A percentile compares a stretch with the other conserved stretches of the same genome.
phyloP scores from a whole-genome alignment of 2,329 filamentous ascomycete genomes.

The Fusarium stilboides region DNA sequence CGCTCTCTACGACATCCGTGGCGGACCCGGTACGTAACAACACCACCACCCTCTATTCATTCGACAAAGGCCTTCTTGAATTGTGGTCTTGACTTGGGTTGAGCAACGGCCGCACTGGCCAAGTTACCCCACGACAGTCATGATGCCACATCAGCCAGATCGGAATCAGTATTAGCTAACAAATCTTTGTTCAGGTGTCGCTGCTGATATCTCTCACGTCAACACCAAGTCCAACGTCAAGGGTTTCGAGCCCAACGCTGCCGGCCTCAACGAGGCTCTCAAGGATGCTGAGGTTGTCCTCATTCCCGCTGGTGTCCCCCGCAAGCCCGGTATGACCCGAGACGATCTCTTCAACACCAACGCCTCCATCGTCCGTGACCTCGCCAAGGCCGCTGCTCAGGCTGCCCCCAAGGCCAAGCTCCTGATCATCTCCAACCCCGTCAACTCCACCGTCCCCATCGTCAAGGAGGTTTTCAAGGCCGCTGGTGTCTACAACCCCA shows the following conservation, averaged over 20 bases:
- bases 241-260: constrained; percentile 85
- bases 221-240: constrained; percentile 98
- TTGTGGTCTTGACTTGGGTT: constrained; percentile 14
- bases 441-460: constrained; percentile 99
- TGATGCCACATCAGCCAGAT: constrained; percentile 38
- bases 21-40: constrained; percentile 82
- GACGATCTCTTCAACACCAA: constrained; percentile 99
- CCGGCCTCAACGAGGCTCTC: constrained; percentile 83
- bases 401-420: constrained; percentile 93
- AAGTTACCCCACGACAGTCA: constrained; percentile 3
- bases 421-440: constrained; percentile 98
- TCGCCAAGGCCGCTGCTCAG: constrained; percentile 94
- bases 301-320: constrained; percentile 97
- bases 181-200: constrained; percentile 78
- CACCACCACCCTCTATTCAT: neutral
- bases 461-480: constrained; percentile 97
- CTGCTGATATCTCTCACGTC: constrained; percentile 97
- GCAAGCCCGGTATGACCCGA: constrained; percentile 99
- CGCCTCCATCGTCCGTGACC: constrained; percentile 98
- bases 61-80: neutral
- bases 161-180: constrained; percentile 36
- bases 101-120: constrained; percentile 5
- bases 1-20: constrained; percentile 97
- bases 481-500: constrained; percentile 97
- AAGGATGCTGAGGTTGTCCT: constrained; percentile 93